Evolutionary conservation across 2,329 filamentous ascomycete genomes (phyloP).

Genomic region (Botrytis aclada): DNA sequence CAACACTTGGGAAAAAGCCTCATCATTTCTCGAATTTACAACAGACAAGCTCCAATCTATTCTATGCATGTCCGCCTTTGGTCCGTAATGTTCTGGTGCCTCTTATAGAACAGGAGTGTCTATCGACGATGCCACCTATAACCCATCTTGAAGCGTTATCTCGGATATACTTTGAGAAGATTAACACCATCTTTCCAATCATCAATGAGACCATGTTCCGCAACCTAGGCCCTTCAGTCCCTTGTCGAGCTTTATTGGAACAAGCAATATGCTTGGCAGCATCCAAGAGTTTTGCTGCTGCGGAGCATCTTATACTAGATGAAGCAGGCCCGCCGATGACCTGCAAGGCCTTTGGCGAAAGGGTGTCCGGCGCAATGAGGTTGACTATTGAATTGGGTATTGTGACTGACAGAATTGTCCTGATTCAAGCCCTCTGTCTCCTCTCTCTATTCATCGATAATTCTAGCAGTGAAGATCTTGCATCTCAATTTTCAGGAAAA

Average conservation of each 20-base stretch:
- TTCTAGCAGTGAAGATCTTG: conserved; percentile 53
- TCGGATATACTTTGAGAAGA: conserved; percentile 39
- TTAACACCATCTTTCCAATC: conserved; percentile 36
- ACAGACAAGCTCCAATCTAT: conserved; percentile 23
- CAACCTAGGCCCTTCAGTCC: conserved; percentile 38
- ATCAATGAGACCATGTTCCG: conserved; percentile 29
- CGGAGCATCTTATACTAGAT: conserved; percentile 41
- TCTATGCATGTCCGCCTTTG: conserved; percentile 25
- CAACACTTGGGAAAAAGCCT: conserved; percentile 12
- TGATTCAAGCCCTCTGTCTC: conserved; percentile 53
- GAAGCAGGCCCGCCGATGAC: conserved; percentile 20
- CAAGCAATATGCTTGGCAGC: conserved; percentile 57
- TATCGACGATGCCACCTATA: conserved; percentile 48
- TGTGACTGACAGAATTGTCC: conserved; percentile 52
- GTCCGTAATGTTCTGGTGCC: conserved; percentile 28
- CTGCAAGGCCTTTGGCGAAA: conserved; percentile 29
- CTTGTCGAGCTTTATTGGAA: conserved; percentile 44
- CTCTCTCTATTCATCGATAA: conserved; percentile 58
- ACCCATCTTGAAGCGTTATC: conserved; percentile 47
- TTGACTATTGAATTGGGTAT: conserved; percentile 49
- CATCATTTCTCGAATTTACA: conserved; percentile 6
- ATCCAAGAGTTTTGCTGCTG: conserved; percentile 48
- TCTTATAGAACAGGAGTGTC: conserved; percentile 32
- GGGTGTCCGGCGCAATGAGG: conserved; percentile 29
- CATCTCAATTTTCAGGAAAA: conserved; percentile 51